Evolutionary conservation across 257 asterid genomes (phyloP).

Genomic region (Eustoma russellianum): DNA sequence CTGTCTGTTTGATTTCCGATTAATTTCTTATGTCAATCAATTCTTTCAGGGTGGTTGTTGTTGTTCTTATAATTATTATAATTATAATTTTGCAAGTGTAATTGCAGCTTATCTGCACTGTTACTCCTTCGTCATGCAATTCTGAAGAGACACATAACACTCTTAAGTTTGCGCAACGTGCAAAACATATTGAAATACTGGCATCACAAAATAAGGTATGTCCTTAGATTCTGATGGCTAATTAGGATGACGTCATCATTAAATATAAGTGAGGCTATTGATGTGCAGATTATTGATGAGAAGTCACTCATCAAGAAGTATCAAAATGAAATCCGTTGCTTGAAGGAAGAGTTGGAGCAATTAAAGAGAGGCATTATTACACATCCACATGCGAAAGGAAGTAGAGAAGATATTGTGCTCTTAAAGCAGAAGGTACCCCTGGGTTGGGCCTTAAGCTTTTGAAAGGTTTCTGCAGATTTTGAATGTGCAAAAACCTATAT

Average conservation of each 20-base stretch:
- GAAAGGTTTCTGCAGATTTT: background rate
- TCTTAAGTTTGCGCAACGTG: constrained; percentile 95
- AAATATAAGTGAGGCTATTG: constrained; percentile 17
- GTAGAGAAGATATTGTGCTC: constrained; percentile 64
- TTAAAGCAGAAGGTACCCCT: constrained; percentile 83
- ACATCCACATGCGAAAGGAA: constrained; percentile 51
- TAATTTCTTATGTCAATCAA: too few species aligned
- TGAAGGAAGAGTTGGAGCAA: constrained; percentile 95
- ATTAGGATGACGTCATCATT: constrained; percentile 1
- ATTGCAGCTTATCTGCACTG: constrained; percentile 82
- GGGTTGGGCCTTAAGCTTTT: background rate
- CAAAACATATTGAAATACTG: constrained; percentile 95
- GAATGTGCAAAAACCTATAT: too few species aligned
- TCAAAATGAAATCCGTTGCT: constrained; percentile 82
- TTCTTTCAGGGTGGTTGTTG: too few species aligned
- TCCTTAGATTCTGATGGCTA: background rate
- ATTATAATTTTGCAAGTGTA: constrained; percentile 8
- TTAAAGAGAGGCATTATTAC: constrained; percentile 79
- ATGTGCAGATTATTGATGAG: constrained; percentile 91
- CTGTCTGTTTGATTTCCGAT: too few species aligned
- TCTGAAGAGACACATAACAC: constrained; percentile 99
- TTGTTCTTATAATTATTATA: background rate
- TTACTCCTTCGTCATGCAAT: constrained; percentile 95
- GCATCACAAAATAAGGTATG: constrained; percentile 90
- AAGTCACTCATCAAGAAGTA: constrained; percentile 95